Base-by-base conservation (phyloP, 768 basidiomycete genomes). In the Pleurotus giganteus region DNA sequence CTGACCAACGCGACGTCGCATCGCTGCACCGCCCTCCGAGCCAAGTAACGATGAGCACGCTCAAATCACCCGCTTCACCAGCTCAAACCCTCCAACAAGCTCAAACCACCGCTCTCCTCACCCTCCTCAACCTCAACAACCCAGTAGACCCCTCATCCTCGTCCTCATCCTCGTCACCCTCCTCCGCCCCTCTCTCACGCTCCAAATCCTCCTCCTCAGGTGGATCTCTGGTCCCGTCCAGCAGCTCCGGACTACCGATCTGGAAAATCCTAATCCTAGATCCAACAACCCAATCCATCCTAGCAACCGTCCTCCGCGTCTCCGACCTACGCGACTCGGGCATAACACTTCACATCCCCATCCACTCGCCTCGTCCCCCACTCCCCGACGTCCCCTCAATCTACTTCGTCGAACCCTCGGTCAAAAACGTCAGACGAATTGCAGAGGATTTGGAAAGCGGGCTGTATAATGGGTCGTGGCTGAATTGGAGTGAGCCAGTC, bases 241-340 rank as follows among this genome's bases (percentile, higher is more conserved):
- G 75, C 2, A 73, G 83, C 1, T 77, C 79, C 11, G 84, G 81
- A 0, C 91, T 93, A 27, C 85, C 93, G 4, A 86, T 97, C 4
- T 99, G 97, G 96, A 99, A 99, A 71, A 86, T 98, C 12, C 75
- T 99, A 8, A 88, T 99, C 1, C 76, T 99, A 53, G 97, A 99
- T 69, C 93, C 97, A 65, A 82, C 89, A 62, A 96, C 94, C 21
- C 97, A 98, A 69, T 97, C 98, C 68, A 87, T 98, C 19, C 79
- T 99, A 32, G 97, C 97, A 13, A 98, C 96, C 1, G 89, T 94
- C 17, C 73, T 99, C 60, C 85, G 95, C 52, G 97, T 99, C 5
- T 95, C 98, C 70, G 97, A 98, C 72, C 78, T 99, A 58, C 82
- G 97, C 54, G 96, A 98, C 64, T 91, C 92, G 46, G 97, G 97